Evolutionary conservation across 345 rosid genomes (phyloP).

Genomic region (Populus euphratica): DNA sequence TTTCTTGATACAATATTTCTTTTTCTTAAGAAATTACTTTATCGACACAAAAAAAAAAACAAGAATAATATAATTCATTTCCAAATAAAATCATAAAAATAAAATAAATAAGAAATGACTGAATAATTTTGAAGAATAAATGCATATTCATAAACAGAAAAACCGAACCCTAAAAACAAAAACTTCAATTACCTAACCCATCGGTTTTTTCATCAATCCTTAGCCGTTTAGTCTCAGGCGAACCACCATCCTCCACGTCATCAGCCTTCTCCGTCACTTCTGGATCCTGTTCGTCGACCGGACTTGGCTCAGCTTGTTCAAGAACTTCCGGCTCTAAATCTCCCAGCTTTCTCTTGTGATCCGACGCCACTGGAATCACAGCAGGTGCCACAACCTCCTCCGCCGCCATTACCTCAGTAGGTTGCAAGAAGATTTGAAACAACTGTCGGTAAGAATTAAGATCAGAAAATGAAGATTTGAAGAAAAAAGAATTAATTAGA

Average conservation of each 20-base stretch:
- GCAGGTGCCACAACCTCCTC: conserved; percentile 45
- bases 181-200: conserved; percentile 42
- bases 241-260: conserved; percentile 27
- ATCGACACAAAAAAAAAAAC: neutral
- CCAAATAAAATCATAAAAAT: neutral
- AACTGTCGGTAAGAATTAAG: neutral
- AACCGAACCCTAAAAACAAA: neutral
- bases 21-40: neutral
- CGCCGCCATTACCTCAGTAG: conserved; percentile 45
- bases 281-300: conserved; percentile 2
- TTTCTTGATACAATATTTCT: neutral
- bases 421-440: neutral
- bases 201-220: conserved; percentile 46
- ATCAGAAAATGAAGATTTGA: neutral
- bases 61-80: neutral
- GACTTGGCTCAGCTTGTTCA: neutral
- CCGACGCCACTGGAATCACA: conserved; percentile 24
- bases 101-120: neutral
- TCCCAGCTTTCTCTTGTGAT: conserved; percentile 76
- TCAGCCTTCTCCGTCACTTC: conserved; percentile 17
- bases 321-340: conserved; percentile 39
- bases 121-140: neutral
- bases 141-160: neutral
- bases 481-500: too few species aligned
- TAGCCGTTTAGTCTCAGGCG: conserved; percentile 49